Percentiles rank a stretch among this genome's conserved stretches.
phyloP scores from a whole-genome alignment of 2,329 filamentous ascomycete species.

The Paecilomyces formosus region DNA sequence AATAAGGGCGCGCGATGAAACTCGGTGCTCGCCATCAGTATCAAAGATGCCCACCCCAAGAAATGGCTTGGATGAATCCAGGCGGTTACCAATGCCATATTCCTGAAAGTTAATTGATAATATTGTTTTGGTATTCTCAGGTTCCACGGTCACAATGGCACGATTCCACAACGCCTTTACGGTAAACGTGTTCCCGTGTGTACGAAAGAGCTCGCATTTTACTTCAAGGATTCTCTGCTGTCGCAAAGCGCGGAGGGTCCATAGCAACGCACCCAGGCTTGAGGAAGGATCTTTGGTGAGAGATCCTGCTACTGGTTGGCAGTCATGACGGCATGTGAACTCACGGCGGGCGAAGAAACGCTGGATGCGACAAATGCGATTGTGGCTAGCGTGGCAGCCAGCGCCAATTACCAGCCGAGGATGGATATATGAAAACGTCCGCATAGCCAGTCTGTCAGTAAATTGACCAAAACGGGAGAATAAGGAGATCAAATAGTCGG shows the following conservation, averaged over 20 bases:
- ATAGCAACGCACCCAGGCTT: slow-evolving; percentile 5
- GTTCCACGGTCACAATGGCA: slow-evolving; percentile 30
- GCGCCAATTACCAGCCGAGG: neutral
- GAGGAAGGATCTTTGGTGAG: slow-evolving; percentile 11
- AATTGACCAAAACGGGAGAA: too few relatives aligned
- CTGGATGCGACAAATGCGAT: slow-evolving; percentile 2
- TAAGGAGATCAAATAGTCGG: too few relatives aligned
- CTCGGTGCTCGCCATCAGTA: slow-evolving; percentile 1
- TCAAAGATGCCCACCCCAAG: slow-evolving; percentile 1
- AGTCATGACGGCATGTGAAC: slow-evolving; percentile 9
- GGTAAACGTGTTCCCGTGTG: slow-evolving; percentile 3
- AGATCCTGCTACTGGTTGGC: slow-evolving; percentile 7
- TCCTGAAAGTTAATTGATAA: slow-evolving; percentile 46
- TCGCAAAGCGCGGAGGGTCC: neutral
- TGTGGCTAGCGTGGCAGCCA: neutral
- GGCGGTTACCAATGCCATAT: slow-evolving; percentile 34
- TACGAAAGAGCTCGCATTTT: neutral
- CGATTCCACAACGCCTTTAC: slow-evolving; percentile 5
- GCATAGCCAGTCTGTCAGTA: too few relatives aligned
- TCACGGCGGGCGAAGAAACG: slow-evolving; percentile 11
- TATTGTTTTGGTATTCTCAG: slow-evolving; percentile 49
- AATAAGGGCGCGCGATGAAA: slow-evolving; percentile 1
- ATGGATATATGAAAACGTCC: too few relatives aligned
- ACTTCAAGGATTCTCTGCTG: neutral
- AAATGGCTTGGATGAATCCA: slow-evolving; percentile 5